Base-by-base conservation (phyloP, 1,284 basidiomycete genomes). In the Waitea zeae region DNA sequence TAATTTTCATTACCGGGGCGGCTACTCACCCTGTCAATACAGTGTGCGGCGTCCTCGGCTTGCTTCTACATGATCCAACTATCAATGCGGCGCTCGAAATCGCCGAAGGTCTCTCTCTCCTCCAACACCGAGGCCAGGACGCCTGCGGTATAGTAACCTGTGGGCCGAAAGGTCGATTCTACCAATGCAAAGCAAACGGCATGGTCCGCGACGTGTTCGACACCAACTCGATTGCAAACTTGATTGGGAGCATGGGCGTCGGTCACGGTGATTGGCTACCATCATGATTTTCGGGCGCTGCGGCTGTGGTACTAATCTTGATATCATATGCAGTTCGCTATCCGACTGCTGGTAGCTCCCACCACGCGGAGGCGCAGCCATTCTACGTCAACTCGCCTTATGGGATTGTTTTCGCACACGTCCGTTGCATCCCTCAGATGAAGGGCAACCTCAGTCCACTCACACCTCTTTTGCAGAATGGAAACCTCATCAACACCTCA, bases 331-430 rank as follows among this genome's bases (percentile, higher is more conserved):
- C 44, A 95, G 90, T 92, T 42, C 75, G 92, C 38, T 96, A 99
- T 61, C 95, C 95, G 17, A 98, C 95, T 41, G 95, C 95, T 36
- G 95, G 95, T 36, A 90, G 87, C 50, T 95, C 90, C 37, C 86
- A 90, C 39, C 83, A 96, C 47, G 81, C 92, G n/a, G 95, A 99
- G 56, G 92, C 95, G 3, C 95, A 99, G 53, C 95, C 95, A 2
- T 99, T 99, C 69, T 99, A 99, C 56, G 95, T 99, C 48, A 98
- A 98, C 63, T 93, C 89, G 14, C 95, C 95, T 6, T 96, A 95
- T 52, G 95, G 95, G 38, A 96, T 99, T 50, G 88, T 92, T 40
- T 86, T 99, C 53, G 93, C 88, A 20, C 95, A 99, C 66, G 90
- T 90, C 50, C 45, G 82, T 15, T 6, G 22, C 35, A 29, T 33